Base-by-base conservation (phyloP, 208 protist species). In the Acanthamoeba culbertsoni region DNA sequence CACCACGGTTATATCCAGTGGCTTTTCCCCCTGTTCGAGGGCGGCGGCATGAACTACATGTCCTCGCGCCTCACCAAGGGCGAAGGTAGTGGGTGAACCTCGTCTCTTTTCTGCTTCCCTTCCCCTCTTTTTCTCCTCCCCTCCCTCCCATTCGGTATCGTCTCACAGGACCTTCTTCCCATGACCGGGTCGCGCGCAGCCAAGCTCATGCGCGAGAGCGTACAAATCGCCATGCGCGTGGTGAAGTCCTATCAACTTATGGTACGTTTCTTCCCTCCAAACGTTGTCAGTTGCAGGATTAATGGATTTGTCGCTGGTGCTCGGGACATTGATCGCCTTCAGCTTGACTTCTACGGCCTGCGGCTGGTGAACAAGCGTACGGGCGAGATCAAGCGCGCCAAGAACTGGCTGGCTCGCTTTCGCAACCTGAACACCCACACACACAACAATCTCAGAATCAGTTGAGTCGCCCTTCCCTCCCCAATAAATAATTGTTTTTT, bases 221-320 rank as follows among this genome's bases (percentile, higher is more conserved):
- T 88, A 6, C 48, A 55, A 35, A 88, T 88, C n/a, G 77, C 77
- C 43, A 57, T 63, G 51, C 77, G 77, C 26, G 33, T 88, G 18
- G 77, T 88, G 20, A 88, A 88, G 51, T 88, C 77, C 48, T 88
- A 88, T 33, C 45, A 88, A 33, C 28, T 88, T 20, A 88, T 88
- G 77, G 68, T 79, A 51, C 59, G 59, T 68, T 68, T 23, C 51
- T 23, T 59, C 51, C 14, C 14, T 14, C 16, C 51, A 23, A n/a
- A 23, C 51, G 16, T 59, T 14, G 23, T 59, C 51, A n/a, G 51
- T 59, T 59, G 51, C 51, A 26, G 59, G 48, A 55, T 23, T 8
- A 55, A 18, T 23, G 18, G 12, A 55, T 55, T 18, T 18, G 8
- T 18, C 8, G 48, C 48, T n/a, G n/a, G n/a, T n/a, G n/a, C 48